Conservation (phyloP, 257 asterid genomes). For the Solanum phureja region DNA sequence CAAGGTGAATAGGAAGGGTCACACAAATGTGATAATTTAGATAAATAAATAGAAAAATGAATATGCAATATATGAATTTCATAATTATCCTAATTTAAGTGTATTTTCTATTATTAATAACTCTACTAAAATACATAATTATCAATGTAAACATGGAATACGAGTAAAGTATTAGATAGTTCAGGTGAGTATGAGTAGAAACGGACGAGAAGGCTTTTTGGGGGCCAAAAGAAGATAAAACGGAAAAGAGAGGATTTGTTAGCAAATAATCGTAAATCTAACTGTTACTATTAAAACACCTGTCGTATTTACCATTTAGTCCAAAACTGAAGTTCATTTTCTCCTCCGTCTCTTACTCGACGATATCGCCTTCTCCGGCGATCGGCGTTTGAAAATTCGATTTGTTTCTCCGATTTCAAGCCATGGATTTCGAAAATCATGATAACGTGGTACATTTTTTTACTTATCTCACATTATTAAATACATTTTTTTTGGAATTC, state of each 20-base stretch:
- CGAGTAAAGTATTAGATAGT: no score
- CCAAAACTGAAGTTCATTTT: background rate
- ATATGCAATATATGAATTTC: no score
- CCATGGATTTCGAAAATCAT: conserved; percentile 31
- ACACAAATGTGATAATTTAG: no score
- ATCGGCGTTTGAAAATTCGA: background rate
- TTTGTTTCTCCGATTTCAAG: background rate
- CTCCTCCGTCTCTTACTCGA: background rate
- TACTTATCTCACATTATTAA: conserved; percentile 3
- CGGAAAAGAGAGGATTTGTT: background rate
- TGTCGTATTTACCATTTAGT: background rate
- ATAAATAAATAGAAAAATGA: no score
- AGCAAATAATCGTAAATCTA: background rate
- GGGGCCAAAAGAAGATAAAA: background rate
- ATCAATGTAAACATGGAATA: no score
- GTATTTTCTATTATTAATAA: no score
- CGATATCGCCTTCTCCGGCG: background rate
- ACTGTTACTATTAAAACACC: background rate
- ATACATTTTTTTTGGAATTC: background rate
- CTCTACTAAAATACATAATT: no score
- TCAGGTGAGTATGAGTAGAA: no score
- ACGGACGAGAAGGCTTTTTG: background rate
- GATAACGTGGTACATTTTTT: conserved; percentile 36
- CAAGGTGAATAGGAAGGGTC: no score
- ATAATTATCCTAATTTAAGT: no score